phyloP scores from a whole-genome alignment of 495 filamentous ascomycete genomes.

The Chaetomidium leptoderma region DNA sequence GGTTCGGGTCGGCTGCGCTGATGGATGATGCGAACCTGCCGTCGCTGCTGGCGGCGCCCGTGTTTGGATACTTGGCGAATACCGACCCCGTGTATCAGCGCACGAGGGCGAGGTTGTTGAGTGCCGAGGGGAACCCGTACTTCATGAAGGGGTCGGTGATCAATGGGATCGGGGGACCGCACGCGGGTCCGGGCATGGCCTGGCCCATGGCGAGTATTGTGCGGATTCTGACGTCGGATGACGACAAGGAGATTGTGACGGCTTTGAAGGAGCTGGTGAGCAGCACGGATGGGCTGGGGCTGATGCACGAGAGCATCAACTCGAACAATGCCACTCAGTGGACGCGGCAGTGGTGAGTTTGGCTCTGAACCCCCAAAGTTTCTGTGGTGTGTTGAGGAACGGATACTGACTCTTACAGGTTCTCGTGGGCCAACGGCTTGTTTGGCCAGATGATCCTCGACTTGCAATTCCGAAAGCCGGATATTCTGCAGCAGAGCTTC shows the following conservation, averaged over 20 bases:
- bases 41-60: constrained; percentile 50
- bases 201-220: constrained; percentile 60
- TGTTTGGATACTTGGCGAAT: constrained; percentile 46
- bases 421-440: constrained; percentile 65
- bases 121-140: constrained; percentile 49
- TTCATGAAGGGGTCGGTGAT: constrained; percentile 52
- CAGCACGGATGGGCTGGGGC: constrained; percentile 53
- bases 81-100: constrained; percentile 47
- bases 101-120: constrained; percentile 49
- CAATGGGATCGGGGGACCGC: constrained; percentile 54
- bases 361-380: too few species aligned
- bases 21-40: constrained; percentile 66
- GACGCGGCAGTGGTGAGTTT: constrained; percentile 55
- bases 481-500: constrained; percentile 37
- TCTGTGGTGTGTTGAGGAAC: too few species aligned
- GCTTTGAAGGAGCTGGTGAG: constrained; percentile 46
- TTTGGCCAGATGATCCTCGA: constrained; percentile 64
- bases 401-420: constrained; percentile 41
- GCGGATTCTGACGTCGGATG: constrained; percentile 38
- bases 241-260: constrained; percentile 46
- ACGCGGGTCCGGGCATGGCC: constrained; percentile 51
- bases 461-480: constrained; percentile 42
- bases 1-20: constrained; percentile 48
- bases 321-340: constrained; percentile 47
- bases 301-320: constrained; percentile 61